A percentile compares a stretch with the other conserved stretches of the same genome.
phyloP scores from a whole-genome alignment of 2,329 filamentous ascomycete species.

The Podosphaera xanthii region DNA sequence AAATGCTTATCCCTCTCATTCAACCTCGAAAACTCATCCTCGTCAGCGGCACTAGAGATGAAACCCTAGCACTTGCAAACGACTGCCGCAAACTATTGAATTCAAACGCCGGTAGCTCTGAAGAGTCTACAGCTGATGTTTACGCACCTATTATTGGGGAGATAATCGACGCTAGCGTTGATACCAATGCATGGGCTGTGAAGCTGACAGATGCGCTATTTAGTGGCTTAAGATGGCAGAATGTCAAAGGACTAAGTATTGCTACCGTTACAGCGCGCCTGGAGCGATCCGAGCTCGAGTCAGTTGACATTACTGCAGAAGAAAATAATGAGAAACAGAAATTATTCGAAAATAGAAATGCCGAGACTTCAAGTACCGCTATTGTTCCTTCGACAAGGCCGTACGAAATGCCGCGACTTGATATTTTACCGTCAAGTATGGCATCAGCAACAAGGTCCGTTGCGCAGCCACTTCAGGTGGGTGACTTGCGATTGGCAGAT shows the following conservation, averaged over 20 bases:
- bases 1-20: conserved; percentile 87
- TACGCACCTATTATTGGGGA: conserved; percentile 60
- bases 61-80: conserved; percentile 55
- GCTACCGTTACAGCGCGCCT: conserved; percentile 72
- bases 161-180: conserved; percentile 71
- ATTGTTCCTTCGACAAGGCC: conserved; percentile 4
- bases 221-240: conserved; percentile 82
- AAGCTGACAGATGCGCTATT: conserved; percentile 70
- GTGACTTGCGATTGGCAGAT: conserved; percentile 74
- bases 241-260: conserved; percentile 69
- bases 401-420: conserved; percentile 18
- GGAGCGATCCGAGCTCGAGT: conserved; percentile 25
- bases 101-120: conserved; percentile 21
- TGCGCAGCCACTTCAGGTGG: conserved; percentile 78
- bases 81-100: conserved; percentile 52
- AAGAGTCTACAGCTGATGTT: conserved; percentile 37
- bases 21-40: conserved; percentile 85
- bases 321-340: conserved; percentile 23
- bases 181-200: conserved; percentile 93
- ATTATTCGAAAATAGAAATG: conserved; percentile 20
- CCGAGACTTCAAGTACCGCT: conserved; percentile 5
- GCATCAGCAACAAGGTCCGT: conserved; percentile 52
- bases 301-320: conserved; percentile 19
- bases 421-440: conserved; percentile 31
- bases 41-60: conserved; percentile 56